A percentile compares a stretch with the other conserved stretches of the same genome.
Conservation (phyloP, 2,329 filamentous ascomycete genomes). For the Curvularia sp. region DNA sequence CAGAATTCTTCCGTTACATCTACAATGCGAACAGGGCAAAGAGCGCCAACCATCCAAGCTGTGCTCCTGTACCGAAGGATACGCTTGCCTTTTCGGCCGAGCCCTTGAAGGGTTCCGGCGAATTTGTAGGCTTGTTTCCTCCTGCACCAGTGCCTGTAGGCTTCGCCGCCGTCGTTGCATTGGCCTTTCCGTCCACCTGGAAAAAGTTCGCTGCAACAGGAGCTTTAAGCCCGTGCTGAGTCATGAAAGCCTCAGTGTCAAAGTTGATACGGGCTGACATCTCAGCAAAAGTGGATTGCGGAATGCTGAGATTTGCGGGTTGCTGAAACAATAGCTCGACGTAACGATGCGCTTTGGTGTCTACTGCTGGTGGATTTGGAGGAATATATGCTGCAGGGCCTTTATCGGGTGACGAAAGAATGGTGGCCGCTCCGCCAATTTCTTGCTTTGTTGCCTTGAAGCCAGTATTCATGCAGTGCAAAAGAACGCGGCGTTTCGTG, state of each 20-base stretch:
- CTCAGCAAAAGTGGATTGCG: constrained; percentile 32
- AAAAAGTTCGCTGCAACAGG: constrained; percentile 48
- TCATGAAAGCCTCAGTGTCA: constrained; percentile 39
- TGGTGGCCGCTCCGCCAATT: constrained; percentile 25
- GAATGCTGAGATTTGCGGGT: constrained; percentile 33
- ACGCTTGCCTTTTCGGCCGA: constrained; percentile 21
- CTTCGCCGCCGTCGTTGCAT: constrained; percentile 10
- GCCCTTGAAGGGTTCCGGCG: constrained; percentile 32
- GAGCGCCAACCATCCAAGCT: constrained; percentile 25
- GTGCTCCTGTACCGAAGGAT: constrained; percentile 20
- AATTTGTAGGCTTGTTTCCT: constrained; percentile 13
- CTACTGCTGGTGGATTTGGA: constrained; percentile 44
- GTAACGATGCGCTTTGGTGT: constrained; percentile 46
- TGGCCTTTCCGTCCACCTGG: constrained; percentile 41
- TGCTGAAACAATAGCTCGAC: constrained; percentile 46
- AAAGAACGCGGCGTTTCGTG: constrained; percentile 38
- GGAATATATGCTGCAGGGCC: constrained; percentile 44
- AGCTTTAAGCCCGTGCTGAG: constrained; percentile 29
- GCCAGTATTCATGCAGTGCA: constrained; percentile 45
- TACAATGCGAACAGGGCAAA: constrained; percentile 22
- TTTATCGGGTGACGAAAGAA: constrained; percentile 38
- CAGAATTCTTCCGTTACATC: background rate
- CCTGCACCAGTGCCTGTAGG: constrained; percentile 27
- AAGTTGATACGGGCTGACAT: constrained; percentile 36
- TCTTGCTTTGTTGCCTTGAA: constrained; percentile 45